A percentile compares a stretch with the other conserved stretches of the same genome.
Evolutionary conservation across 257 asterid genomes (phyloP).

Genomic region (Penstemon barbatus): DNA sequence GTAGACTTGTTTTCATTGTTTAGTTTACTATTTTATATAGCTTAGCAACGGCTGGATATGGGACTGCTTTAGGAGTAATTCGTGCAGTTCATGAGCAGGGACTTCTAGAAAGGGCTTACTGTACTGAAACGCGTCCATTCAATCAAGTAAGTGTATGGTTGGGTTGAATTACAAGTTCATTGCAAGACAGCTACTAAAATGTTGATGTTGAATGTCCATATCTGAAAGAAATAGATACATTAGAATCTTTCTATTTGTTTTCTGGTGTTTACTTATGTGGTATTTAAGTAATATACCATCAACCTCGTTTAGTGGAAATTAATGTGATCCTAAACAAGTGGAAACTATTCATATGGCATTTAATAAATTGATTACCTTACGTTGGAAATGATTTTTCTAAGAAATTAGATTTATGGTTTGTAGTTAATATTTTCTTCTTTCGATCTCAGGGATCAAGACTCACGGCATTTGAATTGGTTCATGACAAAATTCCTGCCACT

Average conservation of each 20-base stretch:
- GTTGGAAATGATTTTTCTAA: background rate
- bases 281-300: too few species aligned
- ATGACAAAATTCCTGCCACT: slow-evolving; percentile 88
- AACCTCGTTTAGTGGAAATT: too few species aligned
- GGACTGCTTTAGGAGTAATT: slow-evolving; percentile 97
- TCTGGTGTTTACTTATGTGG: too few species aligned
- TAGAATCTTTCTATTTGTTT: too few species aligned
- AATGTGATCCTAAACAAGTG: background rate
- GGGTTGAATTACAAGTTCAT: slow-evolving; percentile 10
- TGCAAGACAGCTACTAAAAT: background rate
- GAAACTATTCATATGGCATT: background rate
- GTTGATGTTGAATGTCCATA: background rate
- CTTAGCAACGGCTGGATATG: slow-evolving; percentile 98
- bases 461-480: slow-evolving; percentile 93
- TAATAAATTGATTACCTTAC: too few species aligned
- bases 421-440: slow-evolving; percentile 16
- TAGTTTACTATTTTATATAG: slow-evolving; percentile 37
- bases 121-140: slow-evolving; percentile 98
- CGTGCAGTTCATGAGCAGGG: slow-evolving; percentile 79
- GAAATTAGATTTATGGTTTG: slow-evolving; percentile 5
- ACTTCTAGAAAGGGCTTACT: slow-evolving; percentile 77
- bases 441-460: slow-evolving; percentile 84
- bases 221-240: background rate
- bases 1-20: slow-evolving; percentile 28
- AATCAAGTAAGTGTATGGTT: slow-evolving; percentile 63